Evolutionary conservation across 257 asterid genomes (phyloP).

Genomic region (Solanum lycopersicoides): DNA sequence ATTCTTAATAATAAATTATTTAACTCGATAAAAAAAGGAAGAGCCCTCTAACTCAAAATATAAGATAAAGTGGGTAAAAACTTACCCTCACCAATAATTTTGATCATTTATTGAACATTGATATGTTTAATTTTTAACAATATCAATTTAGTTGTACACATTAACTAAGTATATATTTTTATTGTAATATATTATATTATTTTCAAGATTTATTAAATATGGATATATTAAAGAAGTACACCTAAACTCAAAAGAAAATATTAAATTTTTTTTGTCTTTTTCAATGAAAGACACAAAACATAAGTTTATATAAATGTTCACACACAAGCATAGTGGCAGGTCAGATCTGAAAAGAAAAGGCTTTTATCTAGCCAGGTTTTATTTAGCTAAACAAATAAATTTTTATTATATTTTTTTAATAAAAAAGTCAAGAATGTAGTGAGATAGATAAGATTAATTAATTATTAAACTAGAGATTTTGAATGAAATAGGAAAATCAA

Average conservation of each 20-base stretch:
- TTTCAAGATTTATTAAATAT: background rate
- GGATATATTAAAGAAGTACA: background rate
- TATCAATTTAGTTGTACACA: background rate
- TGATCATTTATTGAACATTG: background rate
- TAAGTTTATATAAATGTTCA: background rate
- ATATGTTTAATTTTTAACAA: background rate
- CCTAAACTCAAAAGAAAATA: background rate
- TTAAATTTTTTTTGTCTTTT: background rate
- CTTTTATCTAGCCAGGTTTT: background rate
- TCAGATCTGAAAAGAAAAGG: background rate
- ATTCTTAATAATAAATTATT: background rate
- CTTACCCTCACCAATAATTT: background rate
- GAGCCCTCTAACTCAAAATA: background rate
- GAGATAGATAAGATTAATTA: background rate
- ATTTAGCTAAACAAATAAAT: background rate
- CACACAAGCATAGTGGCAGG: background rate
- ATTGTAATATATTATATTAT: background rate
- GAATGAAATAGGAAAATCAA: background rate
- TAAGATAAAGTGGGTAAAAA: background rate
- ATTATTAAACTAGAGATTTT: background rate
- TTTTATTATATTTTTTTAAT: background rate
- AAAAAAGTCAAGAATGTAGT: background rate
- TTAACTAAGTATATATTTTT: background rate
- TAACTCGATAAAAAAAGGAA: background rate
- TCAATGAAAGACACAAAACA: background rate